These are phyloP conservation scores for Colletotrichum magnum DNA, from an alignment of 2,329 filamentous ascomycete genomes.

Conservation along the genomic window DNA sequence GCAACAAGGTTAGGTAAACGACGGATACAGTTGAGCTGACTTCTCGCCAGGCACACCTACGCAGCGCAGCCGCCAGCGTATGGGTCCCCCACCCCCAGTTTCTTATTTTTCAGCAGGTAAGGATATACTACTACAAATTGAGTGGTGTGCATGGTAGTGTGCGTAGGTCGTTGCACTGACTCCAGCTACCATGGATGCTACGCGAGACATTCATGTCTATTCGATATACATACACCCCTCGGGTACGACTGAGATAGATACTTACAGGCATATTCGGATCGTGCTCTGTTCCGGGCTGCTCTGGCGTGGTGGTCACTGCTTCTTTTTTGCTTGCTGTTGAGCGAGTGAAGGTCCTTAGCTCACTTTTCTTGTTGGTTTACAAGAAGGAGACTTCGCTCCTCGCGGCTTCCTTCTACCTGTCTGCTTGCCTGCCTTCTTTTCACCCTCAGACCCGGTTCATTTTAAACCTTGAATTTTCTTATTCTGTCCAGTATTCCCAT, in stretches of 20 bases:
- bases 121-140: too few species aligned
- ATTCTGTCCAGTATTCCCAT: conserved; percentile 24
- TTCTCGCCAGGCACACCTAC: background rate
- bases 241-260: background rate
- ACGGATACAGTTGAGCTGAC: conserved; percentile 28
- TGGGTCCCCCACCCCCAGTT: conserved; percentile 9
- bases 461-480: conserved; percentile 40
- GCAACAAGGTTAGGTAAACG: background rate
- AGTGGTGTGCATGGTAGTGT: background rate
- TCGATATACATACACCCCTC: too few species aligned
- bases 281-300: background rate
- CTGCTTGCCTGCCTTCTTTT: conserved; percentile 12
- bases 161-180: background rate
- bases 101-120: background rate
- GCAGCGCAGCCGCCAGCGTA: too few species aligned
- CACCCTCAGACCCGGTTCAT: conserved; percentile 33
- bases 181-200: background rate
- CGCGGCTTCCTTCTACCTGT: conserved; percentile 2
- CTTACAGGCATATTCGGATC: conserved; percentile 30
- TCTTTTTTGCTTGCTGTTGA: conserved; percentile 14
- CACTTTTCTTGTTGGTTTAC: conserved; percentile 16
- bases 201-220: background rate
- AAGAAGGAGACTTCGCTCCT: conserved; percentile 29
- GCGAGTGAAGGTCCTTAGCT: background rate
- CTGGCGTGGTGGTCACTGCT: conserved; percentile 10